These are phyloP conservation scores for Rostrohypoxylon terebratum DNA, from an alignment of 495 filamentous ascomycete species.

Conservation along the genomic window DNA sequence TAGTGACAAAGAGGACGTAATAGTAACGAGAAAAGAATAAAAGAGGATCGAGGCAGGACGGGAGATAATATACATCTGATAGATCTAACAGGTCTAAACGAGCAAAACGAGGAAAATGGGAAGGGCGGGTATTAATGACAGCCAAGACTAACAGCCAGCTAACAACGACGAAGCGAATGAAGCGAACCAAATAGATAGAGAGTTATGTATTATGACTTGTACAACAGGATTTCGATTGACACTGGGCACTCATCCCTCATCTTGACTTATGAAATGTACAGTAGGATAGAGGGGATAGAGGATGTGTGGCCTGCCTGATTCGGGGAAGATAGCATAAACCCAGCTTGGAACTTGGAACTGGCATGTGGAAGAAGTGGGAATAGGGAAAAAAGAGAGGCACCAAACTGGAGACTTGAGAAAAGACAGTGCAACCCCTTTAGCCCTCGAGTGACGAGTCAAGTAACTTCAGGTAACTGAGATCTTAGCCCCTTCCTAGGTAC, in stretches of 20 bases:
- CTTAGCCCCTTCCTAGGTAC: not conserved
- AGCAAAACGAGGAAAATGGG: constrained; percentile 7
- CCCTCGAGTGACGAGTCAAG: too few relatives aligned
- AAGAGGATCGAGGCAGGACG: constrained; percentile 15
- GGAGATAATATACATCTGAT: constrained; percentile 25
- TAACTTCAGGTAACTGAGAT: constrained; percentile 24
- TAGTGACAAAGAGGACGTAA: constrained; percentile 11
- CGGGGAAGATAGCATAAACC: constrained; percentile 27
- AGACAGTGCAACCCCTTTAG: constrained; percentile 9
- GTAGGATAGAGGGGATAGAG: not conserved
- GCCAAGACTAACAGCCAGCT: constrained; percentile 35
- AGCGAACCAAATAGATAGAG: constrained; percentile 37
- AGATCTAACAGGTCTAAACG: not conserved
- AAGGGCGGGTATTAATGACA: constrained; percentile 42
- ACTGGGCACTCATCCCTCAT: constrained; percentile 40
- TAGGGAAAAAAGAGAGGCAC: too few relatives aligned
- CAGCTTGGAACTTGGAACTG: too few relatives aligned
- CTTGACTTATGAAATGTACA: constrained; percentile 17
- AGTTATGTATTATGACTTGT: constrained; percentile 30
- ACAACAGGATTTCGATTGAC: constrained; percentile 34
- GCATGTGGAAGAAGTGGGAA: too few relatives aligned
- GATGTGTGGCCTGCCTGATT: constrained; percentile 40
- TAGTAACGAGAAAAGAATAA: not conserved
- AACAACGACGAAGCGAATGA: constrained; percentile 23
- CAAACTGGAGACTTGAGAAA: constrained; percentile 1